Percentiles rank a stretch among this genome's conserved stretches.
These are phyloP conservation scores for Magnaporthiopsis incrustans DNA, from an alignment of 2,329 filamentous ascomycete species.

Conservation along the genomic window DNA sequence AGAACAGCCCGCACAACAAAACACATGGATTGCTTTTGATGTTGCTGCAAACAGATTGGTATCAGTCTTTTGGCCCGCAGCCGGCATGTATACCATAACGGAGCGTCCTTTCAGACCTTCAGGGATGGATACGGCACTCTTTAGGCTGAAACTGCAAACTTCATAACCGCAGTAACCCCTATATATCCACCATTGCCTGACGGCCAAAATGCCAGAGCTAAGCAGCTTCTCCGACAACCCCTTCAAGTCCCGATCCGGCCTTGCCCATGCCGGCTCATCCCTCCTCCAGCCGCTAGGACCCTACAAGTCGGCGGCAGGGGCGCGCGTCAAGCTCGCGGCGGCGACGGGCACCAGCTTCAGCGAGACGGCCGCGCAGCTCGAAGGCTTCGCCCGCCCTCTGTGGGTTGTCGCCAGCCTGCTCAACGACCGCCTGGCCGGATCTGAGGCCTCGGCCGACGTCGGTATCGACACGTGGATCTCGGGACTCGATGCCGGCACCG, in stretches of 20 bases:
- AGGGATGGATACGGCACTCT: no score
- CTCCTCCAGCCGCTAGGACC: slow-evolving; percentile 24
- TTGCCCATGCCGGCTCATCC: slow-evolving; percentile 25
- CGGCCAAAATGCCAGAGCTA: slow-evolving; percentile 25
- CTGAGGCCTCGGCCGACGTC: neutral
- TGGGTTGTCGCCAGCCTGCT: slow-evolving; percentile 17
- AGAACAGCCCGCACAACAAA: no score
- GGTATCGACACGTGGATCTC: slow-evolving; percentile 21
- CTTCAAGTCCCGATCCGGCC: slow-evolving; percentile 25
- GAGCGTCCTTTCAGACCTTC: no score
- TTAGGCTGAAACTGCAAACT: no score
- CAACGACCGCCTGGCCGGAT: neutral
- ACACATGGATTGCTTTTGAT: no score
- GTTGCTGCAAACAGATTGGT: no score
- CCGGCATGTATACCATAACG: no score
- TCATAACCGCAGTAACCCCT: neutral
- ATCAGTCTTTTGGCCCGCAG: no score
- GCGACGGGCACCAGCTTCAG: slow-evolving; percentile 27
- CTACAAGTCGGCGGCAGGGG: slow-evolving; percentile 12
- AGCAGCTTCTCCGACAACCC: slow-evolving; percentile 33
- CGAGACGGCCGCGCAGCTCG: slow-evolving; percentile 35
- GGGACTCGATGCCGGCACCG: slow-evolving; percentile 23
- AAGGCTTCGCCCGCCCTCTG: slow-evolving; percentile 34
- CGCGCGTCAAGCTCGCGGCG: neutral
- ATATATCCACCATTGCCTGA: neutral